phyloP scores from a whole-genome alignment of 2,329 filamentous ascomycete species.

The Talaromyces albobiverticillius region DNA sequence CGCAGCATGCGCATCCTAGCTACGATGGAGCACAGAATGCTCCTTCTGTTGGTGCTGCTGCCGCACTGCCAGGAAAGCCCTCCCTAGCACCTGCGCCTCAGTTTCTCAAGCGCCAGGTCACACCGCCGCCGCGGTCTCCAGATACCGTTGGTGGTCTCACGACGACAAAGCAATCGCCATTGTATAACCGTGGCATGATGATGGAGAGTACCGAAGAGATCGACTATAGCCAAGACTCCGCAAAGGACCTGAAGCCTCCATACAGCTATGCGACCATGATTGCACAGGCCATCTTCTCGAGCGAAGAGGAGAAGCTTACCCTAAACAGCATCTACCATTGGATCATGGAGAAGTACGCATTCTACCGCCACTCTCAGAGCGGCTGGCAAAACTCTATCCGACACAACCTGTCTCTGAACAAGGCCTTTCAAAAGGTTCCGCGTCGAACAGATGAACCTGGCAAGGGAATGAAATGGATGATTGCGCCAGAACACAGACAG shows the following conservation, averaged over 20 bases:
- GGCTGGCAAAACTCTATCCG: constrained; percentile 99
- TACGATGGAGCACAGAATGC: not conserved
- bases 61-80: constrained; percentile 24
- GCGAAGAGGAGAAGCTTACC: constrained; percentile 82
- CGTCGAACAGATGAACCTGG: constrained; percentile 91
- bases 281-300: constrained; percentile 88
- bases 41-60: not conserved
- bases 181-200: constrained; percentile 51
- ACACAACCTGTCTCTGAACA: constrained; percentile 93
- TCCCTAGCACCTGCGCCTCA: constrained; percentile 44
- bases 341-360: constrained; percentile 88
- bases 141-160: constrained; percentile 39
- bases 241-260: constrained; percentile 89
- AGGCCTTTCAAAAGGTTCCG: constrained; percentile 89
- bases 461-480: constrained; percentile 99
- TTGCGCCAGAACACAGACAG: constrained; percentile 76
- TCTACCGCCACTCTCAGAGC: constrained; percentile 79
- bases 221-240: constrained; percentile 69
- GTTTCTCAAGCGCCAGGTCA: constrained; percentile 41
- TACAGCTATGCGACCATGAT: constrained; percentile 98
- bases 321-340: constrained; percentile 90
- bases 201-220: constrained; percentile 54
- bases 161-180: constrained; percentile 45
- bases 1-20: constrained; percentile 37
- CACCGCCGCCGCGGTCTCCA: constrained; percentile 38